A percentile compares a stretch with the other conserved stretches of the same genome.
phyloP scores from a whole-genome alignment of 169 alveolate species.

The Amoebophrya sp. region DNA sequence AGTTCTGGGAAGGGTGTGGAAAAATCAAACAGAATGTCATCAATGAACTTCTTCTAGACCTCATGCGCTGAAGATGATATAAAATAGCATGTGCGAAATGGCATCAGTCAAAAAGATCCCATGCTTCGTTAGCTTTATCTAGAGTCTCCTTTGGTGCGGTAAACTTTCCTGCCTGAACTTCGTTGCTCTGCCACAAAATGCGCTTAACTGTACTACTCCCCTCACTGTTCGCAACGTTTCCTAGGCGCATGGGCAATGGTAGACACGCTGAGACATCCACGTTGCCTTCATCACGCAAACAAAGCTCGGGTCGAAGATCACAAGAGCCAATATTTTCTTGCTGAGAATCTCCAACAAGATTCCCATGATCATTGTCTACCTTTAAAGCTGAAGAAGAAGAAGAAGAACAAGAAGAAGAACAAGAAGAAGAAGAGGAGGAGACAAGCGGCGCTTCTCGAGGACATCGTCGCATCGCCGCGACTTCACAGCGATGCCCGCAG shows the following conservation, averaged over 20 bases:
- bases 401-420: too few relatives aligned
- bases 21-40: not conserved
- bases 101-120: not conserved
- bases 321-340: too few relatives aligned
- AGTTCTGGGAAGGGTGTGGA: not conserved
- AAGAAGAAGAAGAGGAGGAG: too few relatives aligned
- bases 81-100: too few relatives aligned
- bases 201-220: not conserved
- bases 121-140: not conserved
- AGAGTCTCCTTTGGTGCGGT: not conserved
- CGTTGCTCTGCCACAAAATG: conserved; percentile 9
- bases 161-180: not conserved
- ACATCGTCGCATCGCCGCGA: not conserved
- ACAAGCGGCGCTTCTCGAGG: not conserved
- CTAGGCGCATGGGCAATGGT: not conserved
- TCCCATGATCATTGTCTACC: too few relatives aligned
- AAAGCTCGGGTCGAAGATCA: too few relatives aligned
- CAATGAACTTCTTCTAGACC: too few relatives aligned
- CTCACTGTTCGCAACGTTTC: not conserved
- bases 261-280: not conserved
- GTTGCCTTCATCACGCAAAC: not conserved
- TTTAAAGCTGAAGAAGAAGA: too few relatives aligned
- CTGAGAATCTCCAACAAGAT: too few relatives aligned
- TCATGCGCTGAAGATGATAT: too few relatives aligned
- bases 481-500: not conserved